Evolutionary conservation across 2,329 filamentous ascomycete genomes (phyloP), one percentile per base, ranked within the genome.

Genomic region (Cladophialophora immunda): DNA sequence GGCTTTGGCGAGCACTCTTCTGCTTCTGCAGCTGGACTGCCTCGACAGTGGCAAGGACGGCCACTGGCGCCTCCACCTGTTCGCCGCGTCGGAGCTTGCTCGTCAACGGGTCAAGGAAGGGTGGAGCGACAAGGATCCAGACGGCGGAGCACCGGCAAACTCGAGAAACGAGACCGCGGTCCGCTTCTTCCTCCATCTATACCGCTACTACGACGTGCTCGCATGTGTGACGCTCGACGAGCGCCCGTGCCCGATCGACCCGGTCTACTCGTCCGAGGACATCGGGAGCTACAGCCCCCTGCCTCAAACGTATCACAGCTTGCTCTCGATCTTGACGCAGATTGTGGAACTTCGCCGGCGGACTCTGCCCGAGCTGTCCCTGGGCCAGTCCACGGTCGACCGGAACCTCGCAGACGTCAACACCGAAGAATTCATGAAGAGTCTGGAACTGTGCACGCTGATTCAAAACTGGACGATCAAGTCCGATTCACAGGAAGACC

Each of bases 181-280:
- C n/a, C n/a, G 41, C 11, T 47, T 47, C 19, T 19, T 22, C 19
- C n/a, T 47, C 4, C 7, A 47, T 8, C n/a, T 47, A 6, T 47
- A 47, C 13, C 41, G 41, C 41, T 47, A 47, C 41, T 22, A 47
- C 41, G 41, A 47, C n/a, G 41, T 47, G n/a, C 41, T 47, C 4
- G 41, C 41, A 6, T 47, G n/a, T 5, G 19, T 47, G 7, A 47
- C 41, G 4, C 41, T 47, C n/a, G 19, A 47, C 19, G 41, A 47
- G 11, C n/a, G 6, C 41, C n/a, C 19, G n/a, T 47, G 41, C 19
- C n/a, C 41, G n/a, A 19, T 47, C 19, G 19, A 19, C 41, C 19
- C 41, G 41, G 36, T 38, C 36, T 38, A 7, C 36, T 38, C 36
- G 36, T 38, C 36, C 36, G 36, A 38, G 36, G 15, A 38, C 11